These are phyloP conservation scores for Monilinia laxa DNA, from an alignment of 2,329 filamentous ascomycete species.

Conservation along the genomic window DNA sequence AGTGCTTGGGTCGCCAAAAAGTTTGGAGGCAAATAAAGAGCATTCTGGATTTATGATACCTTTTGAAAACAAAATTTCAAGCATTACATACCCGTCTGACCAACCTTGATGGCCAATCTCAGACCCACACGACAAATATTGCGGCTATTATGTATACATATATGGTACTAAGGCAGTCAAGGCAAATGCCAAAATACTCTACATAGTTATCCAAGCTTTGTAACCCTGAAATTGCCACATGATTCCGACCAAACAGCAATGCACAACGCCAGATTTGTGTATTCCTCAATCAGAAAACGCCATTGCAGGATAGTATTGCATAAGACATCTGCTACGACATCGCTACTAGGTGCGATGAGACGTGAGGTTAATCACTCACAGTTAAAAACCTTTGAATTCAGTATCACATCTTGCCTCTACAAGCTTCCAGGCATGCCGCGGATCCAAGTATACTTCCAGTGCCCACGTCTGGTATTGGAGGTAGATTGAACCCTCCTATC, in stretches of 20 bases:
- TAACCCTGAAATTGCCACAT: neutral
- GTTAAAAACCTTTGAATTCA: neutral
- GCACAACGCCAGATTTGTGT: neutral
- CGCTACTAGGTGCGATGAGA: neutral
- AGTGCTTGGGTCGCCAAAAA: slow-evolving; percentile 70
- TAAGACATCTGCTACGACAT: neutral
- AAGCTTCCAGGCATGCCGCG: slow-evolving; percentile 42
- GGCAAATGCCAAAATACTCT: neutral
- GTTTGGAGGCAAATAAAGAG: slow-evolving; percentile 52
- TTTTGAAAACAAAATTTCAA: neutral
- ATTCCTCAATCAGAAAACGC: neutral
- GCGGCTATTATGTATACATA: slow-evolving; percentile 2
- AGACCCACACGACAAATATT: neutral
- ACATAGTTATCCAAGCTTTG: neutral
- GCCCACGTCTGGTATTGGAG: slow-evolving; percentile 42
- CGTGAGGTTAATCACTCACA: neutral
- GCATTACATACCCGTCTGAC: neutral
- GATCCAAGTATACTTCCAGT: slow-evolving; percentile 46
- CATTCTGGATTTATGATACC: neutral
- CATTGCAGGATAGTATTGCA: neutral
- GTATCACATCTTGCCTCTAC: slow-evolving; percentile 15
- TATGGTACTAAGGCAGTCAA: neutral
- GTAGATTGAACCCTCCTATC: slow-evolving; percentile 18
- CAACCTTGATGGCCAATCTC: slow-evolving; percentile 9
- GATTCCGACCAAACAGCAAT: neutral